phyloP scores from a whole-genome alignment of 2,329 filamentous ascomycete genomes.

The Pyrenophora teres region DNA sequence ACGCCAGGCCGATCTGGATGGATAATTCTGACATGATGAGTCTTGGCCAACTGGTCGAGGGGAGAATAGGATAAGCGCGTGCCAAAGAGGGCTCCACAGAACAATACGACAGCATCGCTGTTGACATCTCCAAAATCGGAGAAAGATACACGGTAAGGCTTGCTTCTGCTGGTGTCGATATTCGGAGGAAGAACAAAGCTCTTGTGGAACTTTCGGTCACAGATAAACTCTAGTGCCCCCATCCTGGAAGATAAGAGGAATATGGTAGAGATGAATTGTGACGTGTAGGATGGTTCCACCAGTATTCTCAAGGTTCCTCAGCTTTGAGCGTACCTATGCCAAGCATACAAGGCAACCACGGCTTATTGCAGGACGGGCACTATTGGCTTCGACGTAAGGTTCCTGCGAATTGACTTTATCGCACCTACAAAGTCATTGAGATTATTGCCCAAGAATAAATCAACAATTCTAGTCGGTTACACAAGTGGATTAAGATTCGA shows the following conservation, averaged over 20 bases:
- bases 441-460: too few relatives aligned
- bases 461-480: too few relatives aligned
- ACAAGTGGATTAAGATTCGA: too few relatives aligned
- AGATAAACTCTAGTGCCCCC: conserved; percentile 36
- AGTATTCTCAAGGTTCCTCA: background rate
- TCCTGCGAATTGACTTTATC: background rate
- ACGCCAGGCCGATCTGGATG: conserved; percentile 39
- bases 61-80: conserved; percentile 30
- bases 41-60: conserved; percentile 36
- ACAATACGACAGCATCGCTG: conserved; percentile 36
- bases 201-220: conserved; percentile 35
- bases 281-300: background rate
- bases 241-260: conserved; percentile 5
- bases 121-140: conserved; percentile 35
- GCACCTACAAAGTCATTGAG: too few relatives aligned
- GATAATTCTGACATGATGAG: conserved; percentile 34
- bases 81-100: conserved; percentile 38
- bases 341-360: conserved; percentile 3
- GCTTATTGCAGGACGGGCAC: background rate
- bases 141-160: conserved; percentile 35
- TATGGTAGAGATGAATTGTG: background rate
- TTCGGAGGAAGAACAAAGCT: conserved; percentile 31
- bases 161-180: conserved; percentile 19
- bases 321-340: background rate
- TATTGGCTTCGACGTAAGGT: background rate